Evolutionary conservation across 805 yeast genomes (phyloP), one percentile per base, ranked within the genome.

Genomic region (Ogataea glucozyma): DNA sequence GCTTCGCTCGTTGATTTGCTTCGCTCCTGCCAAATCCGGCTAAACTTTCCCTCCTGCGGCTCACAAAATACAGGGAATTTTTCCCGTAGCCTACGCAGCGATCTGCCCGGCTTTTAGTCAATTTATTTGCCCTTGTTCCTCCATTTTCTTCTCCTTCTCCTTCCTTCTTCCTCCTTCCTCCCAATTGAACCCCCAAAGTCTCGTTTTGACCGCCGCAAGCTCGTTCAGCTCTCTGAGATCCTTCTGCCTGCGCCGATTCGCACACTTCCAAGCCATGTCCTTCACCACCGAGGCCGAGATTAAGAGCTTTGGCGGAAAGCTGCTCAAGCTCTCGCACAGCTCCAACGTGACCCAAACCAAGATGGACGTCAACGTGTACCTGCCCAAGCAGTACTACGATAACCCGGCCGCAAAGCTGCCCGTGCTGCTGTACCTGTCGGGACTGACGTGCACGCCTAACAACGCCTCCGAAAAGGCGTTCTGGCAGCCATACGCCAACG

Each of bases 391-490:
- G 46, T 72, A 72, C 54, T 64, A 53, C 40, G 52, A 56, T 14
- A 20, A 32, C 62, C 70, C 47, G 56, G 47, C 26, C 60, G 65
- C 64, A 26, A 59, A 67, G 16, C 65, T 85, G 19, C 98, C 99
- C 1, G 87, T 86, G 0, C 62, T 91, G 47, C 64, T 86, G 49
- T 91, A 82, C 58, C 73, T 91, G 17, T 83, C 96, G 2, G 99
- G 99, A 1, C 73, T 91, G 53, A 88, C 97, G 0, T 91, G 98
- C 63, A 82, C 95, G 1, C 97, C 97, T 36, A 81, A 87, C 68
- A 93, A 90, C 61, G 96, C 95, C 41, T 74, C 90, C 8, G 98
- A 93, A 62, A 93, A 93, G 73, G 96, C 97, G 1, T 87, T 83
- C 54, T 76, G 90, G 71, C 91, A 83, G 55, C 77, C 81, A 43